Base-by-base conservation (phyloP, 805 yeast species). In the Metschnikowia borealis region DNA sequence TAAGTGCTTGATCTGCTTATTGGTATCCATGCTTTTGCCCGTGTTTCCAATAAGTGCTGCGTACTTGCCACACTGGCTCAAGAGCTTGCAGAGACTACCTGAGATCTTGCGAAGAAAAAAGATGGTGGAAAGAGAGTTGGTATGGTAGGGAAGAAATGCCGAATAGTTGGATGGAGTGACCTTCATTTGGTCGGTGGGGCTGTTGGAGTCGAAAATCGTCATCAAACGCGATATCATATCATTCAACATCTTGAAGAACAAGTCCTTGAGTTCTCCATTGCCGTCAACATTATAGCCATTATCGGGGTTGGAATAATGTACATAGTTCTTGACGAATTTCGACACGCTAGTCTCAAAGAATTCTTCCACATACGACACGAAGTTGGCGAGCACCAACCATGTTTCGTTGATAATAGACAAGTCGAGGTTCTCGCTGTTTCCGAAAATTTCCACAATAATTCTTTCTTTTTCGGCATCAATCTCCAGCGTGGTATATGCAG, bases 41-140 rank as follows among this genome's bases (percentile, higher is more conserved):
- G 59, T 33, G 44, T 70, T 71, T 2, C 77, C 77, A 8, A 73
- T 58, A 4, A 54, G 55, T 1, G 67, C 69, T 1, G 66, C 59
- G 48, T 58, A 62, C 29, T 57, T 59, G 2, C 77, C 78, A 35
- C 71, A 51, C 21, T 45, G 59, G 6, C 69, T 66, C 45, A 73
- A 57, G 7, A 70, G 55, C 3, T 47, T 37, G 50, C 70, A 64
- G 17, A 73, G 44, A 29, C 63, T 65, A 6, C 42, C 50, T 36
- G 65, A 64, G 8, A 71, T 60, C 5, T 61, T 58, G 5, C 63
- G 58, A 45, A 73, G 60, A 53, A 71, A 71, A 52, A 59, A 68
- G n/a, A 71, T 59, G 0, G 77, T 54, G 0, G 77, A 73, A 23
- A 73, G 61, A 0, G 77, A 73, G 53, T 73, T 73, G 10, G 75